Evolutionary conservation across 1,284 basidiomycete species (phyloP).

Genomic region (Veloboletus limbatus): DNA sequence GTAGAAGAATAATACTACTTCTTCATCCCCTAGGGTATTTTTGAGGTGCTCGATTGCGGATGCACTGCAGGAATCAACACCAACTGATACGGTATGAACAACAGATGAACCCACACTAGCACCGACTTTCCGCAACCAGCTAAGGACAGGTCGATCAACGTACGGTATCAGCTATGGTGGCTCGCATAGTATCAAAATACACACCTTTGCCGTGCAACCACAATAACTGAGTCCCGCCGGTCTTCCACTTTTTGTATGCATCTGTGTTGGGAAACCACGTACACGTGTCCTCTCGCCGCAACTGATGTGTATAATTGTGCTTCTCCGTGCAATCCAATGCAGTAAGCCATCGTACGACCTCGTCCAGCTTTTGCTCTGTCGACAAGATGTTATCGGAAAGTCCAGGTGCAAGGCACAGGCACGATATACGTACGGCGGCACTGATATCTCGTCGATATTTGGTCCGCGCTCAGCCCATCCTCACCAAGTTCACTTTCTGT

Average conservation of each 20-base stretch:
- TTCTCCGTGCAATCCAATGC: neutral
- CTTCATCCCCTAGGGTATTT: neutral
- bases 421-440: neutral
- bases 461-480: neutral
- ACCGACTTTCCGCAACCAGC: constrained; percentile 10
- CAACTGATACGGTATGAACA: no score
- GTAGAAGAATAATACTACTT: constrained; percentile 5
- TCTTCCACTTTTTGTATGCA: no score
- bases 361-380: neutral
- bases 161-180: neutral
- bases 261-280: no score
- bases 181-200: neutral
- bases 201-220: constrained; percentile 5
- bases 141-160: neutral
- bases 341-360: neutral
- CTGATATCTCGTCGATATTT: neutral
- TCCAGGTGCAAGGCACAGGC: neutral
- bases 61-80: neutral
- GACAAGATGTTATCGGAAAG: neutral
- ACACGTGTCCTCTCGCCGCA: no score
- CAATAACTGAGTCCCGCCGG: constrained; percentile 1
- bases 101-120: neutral
- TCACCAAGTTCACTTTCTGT: no score
- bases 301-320: no score
- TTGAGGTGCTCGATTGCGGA: constrained; percentile 3